Evolutionary conservation across 352 stramenopile genomes (phyloP), one percentile per base, ranked within the genome.

Genomic region (Pythium coloratum): DNA sequence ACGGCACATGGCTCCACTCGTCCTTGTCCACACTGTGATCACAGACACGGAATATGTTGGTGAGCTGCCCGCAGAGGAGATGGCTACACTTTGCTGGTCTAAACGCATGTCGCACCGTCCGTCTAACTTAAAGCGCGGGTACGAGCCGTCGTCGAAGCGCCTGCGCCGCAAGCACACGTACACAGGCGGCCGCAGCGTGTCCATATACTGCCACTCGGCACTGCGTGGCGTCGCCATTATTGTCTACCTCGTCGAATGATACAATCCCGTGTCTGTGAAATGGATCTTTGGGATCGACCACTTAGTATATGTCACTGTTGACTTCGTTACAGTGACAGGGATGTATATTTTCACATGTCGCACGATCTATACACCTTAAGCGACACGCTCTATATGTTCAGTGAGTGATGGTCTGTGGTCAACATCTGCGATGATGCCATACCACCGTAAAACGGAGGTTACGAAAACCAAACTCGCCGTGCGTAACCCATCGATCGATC

Each of bases 111-210:
- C 26, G n/a, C 24, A 67, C 59, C 79, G 64, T 63, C 84, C 84
- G 47, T 92, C 75, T 34, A 90, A 55, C 38, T 66, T 7, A 69
- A 92, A 80, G 32, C 63, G 78, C 5, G 66, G 33, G 66, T 70
- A 73, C n/a, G 53, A 65, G 49, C 56, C 68, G 49, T 78, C 76
- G 6, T 26, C 44, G 7, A 28, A 24, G 18, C 65, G 24, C 51
- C 77, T 76, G 13, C 85, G 80, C 26, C 81, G 79, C 36, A 93
- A 47, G 72, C 82, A 93, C 3, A 91, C 72, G 70, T 93, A 93
- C 64, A 80, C 64, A 1, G 85, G 85, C 42, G 85, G 80, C 14
- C 76, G 76, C 63, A 93, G 74, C 44, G 77, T 73, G 73, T 86
- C 77, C 85, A 91, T 90, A 63, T 73, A 77, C 44, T 16, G 26